Conservation (phyloP, 2,329 filamentous ascomycete genomes). For the Colletotrichum lentis region DNA sequence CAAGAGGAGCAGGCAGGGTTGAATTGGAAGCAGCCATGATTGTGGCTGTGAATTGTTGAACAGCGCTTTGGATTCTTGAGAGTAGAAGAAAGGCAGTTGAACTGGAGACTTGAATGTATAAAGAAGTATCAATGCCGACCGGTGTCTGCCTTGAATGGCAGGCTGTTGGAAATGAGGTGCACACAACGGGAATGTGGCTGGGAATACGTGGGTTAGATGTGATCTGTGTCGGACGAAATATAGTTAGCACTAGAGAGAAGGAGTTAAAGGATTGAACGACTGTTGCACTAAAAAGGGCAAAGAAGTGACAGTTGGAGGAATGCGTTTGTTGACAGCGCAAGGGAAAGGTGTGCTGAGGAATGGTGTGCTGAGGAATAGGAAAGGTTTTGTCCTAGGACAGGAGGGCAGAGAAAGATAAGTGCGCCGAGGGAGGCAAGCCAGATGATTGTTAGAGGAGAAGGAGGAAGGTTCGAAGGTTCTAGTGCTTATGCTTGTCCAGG, state of each 20-base stretch:
- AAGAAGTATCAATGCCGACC: background rate
- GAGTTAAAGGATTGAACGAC: too few species aligned
- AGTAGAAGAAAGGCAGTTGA: background rate
- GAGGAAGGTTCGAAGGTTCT: background rate
- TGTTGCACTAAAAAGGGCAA: background rate
- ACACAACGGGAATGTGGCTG: background rate
- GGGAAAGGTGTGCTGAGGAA: background rate
- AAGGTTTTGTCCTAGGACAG: background rate
- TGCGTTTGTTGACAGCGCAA: background rate
- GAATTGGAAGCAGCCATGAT: background rate
- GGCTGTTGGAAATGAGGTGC: too few species aligned
- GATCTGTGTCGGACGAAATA: background rate
- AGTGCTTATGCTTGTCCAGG: too few species aligned
- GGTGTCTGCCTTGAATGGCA: background rate
- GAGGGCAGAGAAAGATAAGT: background rate
- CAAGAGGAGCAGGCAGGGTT: background rate
- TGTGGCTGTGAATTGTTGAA: background rate
- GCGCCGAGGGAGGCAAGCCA: background rate
- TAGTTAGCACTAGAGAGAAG: too few species aligned
- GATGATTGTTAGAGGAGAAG: background rate
- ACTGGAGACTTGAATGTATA: background rate
- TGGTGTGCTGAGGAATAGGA: background rate
- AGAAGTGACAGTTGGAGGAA: too few species aligned
- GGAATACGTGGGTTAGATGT: background rate
- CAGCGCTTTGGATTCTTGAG: too few species aligned